phyloP scores from a whole-genome alignment of 1,284 basidiomycete species.

The Fomitopsis schrenkii region DNA sequence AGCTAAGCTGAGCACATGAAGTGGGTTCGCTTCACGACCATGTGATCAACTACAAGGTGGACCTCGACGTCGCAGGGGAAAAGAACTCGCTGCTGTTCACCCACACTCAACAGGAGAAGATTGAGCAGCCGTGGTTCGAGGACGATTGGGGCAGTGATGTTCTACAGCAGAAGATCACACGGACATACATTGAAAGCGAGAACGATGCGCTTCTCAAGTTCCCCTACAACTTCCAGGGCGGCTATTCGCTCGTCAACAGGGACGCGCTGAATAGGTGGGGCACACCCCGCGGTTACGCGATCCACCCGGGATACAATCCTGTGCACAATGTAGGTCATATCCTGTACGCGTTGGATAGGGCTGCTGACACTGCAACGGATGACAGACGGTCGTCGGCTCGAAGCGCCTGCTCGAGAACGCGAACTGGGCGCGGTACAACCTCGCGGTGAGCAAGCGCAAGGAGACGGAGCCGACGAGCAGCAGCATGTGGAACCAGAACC shows the following conservation, averaged over 20 bases:
- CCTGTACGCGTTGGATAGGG: not conserved
- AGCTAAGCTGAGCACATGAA: conserved; percentile 14
- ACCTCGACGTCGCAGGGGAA: conserved; percentile 56
- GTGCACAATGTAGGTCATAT: conserved; percentile 40
- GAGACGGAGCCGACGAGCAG: conserved; percentile 56
- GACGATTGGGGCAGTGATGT: conserved; percentile 57
- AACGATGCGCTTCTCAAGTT: conserved; percentile 52
- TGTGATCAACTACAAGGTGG: conserved; percentile 63
- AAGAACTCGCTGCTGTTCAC: conserved; percentile 57
- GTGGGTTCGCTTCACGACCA: conserved; percentile 72
- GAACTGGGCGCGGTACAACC: conserved; percentile 63
- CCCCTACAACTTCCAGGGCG: conserved; percentile 49
- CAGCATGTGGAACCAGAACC: conserved; percentile 58
- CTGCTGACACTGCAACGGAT: not conserved
- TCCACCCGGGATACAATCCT: conserved; percentile 52
- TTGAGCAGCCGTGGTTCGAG: conserved; percentile 51
- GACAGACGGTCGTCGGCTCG: conserved; percentile 51
- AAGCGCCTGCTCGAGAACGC: conserved; percentile 56
- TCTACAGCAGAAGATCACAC: conserved; percentile 49
- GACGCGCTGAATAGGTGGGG: conserved; percentile 55
- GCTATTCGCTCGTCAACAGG: conserved; percentile 58
- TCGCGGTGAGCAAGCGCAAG: conserved; percentile 54
- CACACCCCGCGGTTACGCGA: conserved; percentile 49
- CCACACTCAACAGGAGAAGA: conserved; percentile 43
- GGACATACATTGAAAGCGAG: conserved; percentile 49